Base-by-base conservation (phyloP, 768 basidiomycete genomes). In the Floccularia luteovirens region DNA sequence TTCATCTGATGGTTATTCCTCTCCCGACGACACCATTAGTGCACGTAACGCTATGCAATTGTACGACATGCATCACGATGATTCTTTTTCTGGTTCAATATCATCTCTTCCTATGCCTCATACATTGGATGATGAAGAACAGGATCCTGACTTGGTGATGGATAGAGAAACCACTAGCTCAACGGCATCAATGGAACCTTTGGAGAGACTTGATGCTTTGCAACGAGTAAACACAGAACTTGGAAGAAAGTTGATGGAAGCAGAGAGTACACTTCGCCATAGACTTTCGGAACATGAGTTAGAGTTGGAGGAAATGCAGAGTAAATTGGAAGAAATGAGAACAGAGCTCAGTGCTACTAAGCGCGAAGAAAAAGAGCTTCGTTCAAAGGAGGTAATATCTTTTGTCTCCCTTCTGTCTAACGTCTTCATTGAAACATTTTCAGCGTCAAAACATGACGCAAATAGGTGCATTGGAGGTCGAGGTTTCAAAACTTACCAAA, bases 281-380 rank as follows among this genome's bases (percentile, higher is more conserved):
- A 79, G 79, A 47, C 66, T 91, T 11, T 58, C 60, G 8, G 85
- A 90, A 38, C 88, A 90, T 48, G 91, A 94, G 57, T 56, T 66
- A n/a, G 83, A 91, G 50, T 59, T 93, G 21, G 85, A 88, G 48
- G 86, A 90, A 43, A 74, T 88, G 60, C 82, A 93, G 51, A 62
- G 60, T 3, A 69, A 75, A 22, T 55, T 94, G 42, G 92, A 96
- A 42, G 90, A 96, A 54, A 58, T 83, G 44, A 66, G 73, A 46
- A 74, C 67, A 10, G 93, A 96, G 58, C 66, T 96, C 5, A 79
- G 69, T 11, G 72, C 82, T 4, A 82, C 85, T 3, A 87, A 89
- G 58, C 74, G 88, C 28, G 91, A 97, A 51, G 92, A 97, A 60
- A 96, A 97, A 62, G 93, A 97, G 52, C 60, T 94, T 48, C 70